These are phyloP conservation scores for Fomitopsis pulvina DNA, from an alignment of 768 basidiomycete species.

Conservation along the genomic window DNA sequence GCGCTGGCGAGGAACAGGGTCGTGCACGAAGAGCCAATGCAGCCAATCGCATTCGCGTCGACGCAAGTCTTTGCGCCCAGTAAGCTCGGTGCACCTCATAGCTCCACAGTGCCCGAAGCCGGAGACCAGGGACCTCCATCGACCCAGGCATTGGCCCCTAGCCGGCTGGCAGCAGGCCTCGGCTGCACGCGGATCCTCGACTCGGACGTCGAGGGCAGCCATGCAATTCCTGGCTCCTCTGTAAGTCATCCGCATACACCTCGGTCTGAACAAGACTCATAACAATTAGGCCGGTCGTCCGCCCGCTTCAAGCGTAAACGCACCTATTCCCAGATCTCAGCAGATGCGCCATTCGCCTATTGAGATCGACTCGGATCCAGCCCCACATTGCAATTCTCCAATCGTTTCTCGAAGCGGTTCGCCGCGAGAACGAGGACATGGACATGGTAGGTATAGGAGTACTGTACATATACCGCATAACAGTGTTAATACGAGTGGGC, in stretches of 20 bases:
- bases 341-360: not conserved
- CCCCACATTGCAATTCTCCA: not conserved
- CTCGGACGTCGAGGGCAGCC: not conserved
- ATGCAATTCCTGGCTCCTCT: not conserved
- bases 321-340: constrained; percentile 13
- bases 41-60: not conserved
- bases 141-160: constrained; percentile 21
- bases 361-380: not conserved
- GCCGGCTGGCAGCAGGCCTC: constrained; percentile 10
- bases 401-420: too few species aligned
- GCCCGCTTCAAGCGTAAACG: constrained; percentile 25
- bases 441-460: not conserved
- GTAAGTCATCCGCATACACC: constrained; percentile 1
- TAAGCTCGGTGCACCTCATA: constrained; percentile 6
- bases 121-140: constrained; percentile 6
- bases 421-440: too few species aligned
- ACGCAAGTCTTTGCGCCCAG: constrained; percentile 14
- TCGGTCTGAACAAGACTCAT: constrained; percentile 24
- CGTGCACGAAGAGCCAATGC: not conserved
- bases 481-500: too few species aligned
- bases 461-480: not conserved
- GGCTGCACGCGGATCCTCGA: not conserved
- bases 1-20: constrained; percentile 18
- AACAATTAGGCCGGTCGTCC: constrained; percentile 21
- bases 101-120: not conserved